These are phyloP conservation scores for Pholiota molesta DNA, from an alignment of 768 basidiomycete species.

Conservation along the genomic window DNA sequence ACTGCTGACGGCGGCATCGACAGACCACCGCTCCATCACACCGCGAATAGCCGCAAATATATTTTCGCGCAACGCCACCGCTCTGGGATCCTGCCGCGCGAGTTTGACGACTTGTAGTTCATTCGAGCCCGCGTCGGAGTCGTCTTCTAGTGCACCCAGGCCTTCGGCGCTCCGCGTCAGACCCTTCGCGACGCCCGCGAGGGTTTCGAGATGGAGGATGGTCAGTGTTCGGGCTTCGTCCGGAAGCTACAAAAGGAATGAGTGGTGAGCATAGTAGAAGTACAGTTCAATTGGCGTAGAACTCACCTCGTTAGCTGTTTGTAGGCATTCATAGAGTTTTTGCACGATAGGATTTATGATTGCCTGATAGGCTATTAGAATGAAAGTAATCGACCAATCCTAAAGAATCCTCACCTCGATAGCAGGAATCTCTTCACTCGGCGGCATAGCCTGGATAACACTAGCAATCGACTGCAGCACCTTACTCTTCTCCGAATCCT, in stretches of 20 bases:
- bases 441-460: conserved; percentile 88
- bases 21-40: conserved; percentile 75
- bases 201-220: conserved; percentile 75
- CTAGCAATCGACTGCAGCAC: conserved; percentile 92
- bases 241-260: conserved; percentile 49
- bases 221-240: conserved; percentile 70
- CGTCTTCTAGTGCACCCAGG: conserved; percentile 57
- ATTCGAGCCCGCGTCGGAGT: conserved; percentile 52
- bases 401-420: conserved; percentile 54
- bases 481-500: conserved; percentile 89
- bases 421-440: conserved; percentile 75
- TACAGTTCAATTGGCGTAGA: background rate
- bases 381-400: too few species aligned
- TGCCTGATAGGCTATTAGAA: conserved; percentile 43
- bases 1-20: conserved; percentile 74
- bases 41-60: conserved; percentile 63
- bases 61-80: conserved; percentile 64
- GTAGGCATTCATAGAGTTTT: conserved; percentile 65
- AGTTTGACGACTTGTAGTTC: conserved; percentile 58
- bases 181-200: conserved; percentile 87
- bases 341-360: conserved; percentile 78
- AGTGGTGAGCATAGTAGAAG: background rate
- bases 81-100: conserved; percentile 66
- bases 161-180: conserved; percentile 79
- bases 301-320: conserved; percentile 54